Conservation (phyloP, 1,284 basidiomycete genomes). For the Naganishia cerealis region DNA sequence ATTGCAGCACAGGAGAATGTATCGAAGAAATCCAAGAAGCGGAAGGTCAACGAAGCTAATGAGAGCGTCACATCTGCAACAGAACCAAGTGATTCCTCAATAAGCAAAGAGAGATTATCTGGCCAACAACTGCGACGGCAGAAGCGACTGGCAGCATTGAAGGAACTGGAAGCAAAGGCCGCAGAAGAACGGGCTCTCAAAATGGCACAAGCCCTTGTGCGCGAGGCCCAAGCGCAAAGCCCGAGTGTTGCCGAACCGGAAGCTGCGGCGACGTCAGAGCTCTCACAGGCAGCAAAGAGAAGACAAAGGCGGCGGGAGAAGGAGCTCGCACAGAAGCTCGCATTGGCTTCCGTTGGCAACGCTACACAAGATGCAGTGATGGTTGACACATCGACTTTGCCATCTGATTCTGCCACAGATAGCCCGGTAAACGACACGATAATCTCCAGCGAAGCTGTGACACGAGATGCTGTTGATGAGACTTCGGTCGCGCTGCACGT, state of each 20-base stretch:
- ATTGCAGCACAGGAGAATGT: background rate
- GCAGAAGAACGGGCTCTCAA: background rate
- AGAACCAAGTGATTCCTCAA: background rate
- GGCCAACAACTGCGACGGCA: background rate
- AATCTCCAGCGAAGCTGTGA: background rate
- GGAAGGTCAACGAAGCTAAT: conserved; percentile 2
- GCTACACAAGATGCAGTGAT: background rate
- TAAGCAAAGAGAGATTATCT: background rate
- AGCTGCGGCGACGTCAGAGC: background rate
- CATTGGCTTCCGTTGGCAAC: background rate
- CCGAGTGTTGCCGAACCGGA: background rate
- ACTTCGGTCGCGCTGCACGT: background rate
- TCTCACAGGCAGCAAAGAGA: background rate
- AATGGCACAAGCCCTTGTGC: background rate
- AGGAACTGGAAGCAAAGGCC: background rate
- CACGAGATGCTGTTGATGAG: background rate
- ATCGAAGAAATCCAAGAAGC: conserved; percentile 14
- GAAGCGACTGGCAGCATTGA: background rate
- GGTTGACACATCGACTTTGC: background rate
- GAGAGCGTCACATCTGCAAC: background rate
- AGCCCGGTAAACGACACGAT: background rate
- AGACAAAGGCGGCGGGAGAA: background rate
- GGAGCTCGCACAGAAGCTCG: background rate
- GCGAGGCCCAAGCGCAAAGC: background rate
- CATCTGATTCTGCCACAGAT: background rate